Conservation (phyloP, 2,329 filamentous ascomycete genomes). For the Apiospora koreana region DNA sequence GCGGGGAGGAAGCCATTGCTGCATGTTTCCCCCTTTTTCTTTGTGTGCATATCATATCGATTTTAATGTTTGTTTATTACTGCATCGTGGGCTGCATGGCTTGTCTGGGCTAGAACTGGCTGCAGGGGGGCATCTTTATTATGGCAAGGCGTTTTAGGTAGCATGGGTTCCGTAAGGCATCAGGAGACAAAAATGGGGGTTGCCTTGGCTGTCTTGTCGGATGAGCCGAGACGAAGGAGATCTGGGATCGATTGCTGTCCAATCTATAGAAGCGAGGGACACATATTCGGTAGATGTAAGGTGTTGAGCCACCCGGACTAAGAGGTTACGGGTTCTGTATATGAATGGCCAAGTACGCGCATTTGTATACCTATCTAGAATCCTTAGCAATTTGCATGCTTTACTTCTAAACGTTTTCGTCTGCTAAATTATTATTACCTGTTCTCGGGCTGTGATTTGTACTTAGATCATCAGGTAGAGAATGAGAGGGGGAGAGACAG, state of each 20-base stretch:
- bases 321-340: too few species aligned
- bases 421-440: too few species aligned
- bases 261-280: not conserved
- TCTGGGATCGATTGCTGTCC: not conserved
- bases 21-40: not conserved
- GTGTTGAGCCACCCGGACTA: not conserved
- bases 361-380: not conserved
- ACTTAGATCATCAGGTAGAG: too few species aligned
- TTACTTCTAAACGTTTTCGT: too few species aligned
- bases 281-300: not conserved
- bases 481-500: too few species aligned
- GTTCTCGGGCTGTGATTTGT: too few species aligned
- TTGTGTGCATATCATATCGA: not conserved
- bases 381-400: too few species aligned
- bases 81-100: not conserved
- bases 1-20: not conserved
- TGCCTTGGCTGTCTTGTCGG: not conserved
- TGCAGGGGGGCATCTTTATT: not conserved
- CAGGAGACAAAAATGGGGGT: not conserved
- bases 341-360: not conserved
- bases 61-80: conserved; percentile 2
- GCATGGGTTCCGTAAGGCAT: not conserved
- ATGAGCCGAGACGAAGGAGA: not conserved
- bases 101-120: not conserved
- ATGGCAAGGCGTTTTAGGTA: conserved; percentile 1